Base-by-base conservation (phyloP, 495 filamentous ascomycete genomes). In the Aspergillus panamensis region DNA sequence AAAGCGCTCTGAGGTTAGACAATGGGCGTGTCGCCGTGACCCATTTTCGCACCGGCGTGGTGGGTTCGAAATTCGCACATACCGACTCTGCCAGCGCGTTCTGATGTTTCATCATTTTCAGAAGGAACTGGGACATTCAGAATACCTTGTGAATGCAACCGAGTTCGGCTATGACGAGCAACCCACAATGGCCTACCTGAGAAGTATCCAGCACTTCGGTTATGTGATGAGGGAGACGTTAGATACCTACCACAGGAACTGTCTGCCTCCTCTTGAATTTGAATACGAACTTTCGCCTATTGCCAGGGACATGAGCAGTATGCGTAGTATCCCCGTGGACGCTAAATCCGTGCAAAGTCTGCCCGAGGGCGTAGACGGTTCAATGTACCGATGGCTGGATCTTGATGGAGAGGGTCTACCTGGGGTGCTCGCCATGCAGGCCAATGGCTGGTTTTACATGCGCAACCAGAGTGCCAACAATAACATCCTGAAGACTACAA, bases 21-120 rank as follows among this genome's bases (percentile, higher is more conserved):
- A 10, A 8, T 57, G 54, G 54, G 9, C 8, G 7, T 21, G 13
- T 8, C 44, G 54, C 5, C 8, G 3, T 0, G 44, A 57, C 31
- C 32, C 54, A 6, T 57, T 57, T 50, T 57, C 54, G 5, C 1
- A 5, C 17, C 21, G 17, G 1, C 19, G 33, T 3, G 17, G 6
- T 13, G 54, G 54, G 12, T 57, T 57, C 17, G 54, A 57, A 31
- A 48, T 57, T 12, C 54, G 54, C 21, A 57, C 45, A 3, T 57
- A 57, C 47, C 54, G 54, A 10, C 31, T 39, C 2, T 57, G 54
- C 37, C 45, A 39, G 44, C 54, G 54, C 7, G 54, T 57, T 10
- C 32, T 57, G 1, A 50, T 57, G 44, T 57, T 50, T 19, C 54
- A 57, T 19, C 54, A 50, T n/a, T 57, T 57, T 32, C 54, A 44